Evolutionary conservation across 163 green algal genomes (phyloP), one percentile per base, ranked within the genome.

Genomic region (Picocystis sp.): DNA sequence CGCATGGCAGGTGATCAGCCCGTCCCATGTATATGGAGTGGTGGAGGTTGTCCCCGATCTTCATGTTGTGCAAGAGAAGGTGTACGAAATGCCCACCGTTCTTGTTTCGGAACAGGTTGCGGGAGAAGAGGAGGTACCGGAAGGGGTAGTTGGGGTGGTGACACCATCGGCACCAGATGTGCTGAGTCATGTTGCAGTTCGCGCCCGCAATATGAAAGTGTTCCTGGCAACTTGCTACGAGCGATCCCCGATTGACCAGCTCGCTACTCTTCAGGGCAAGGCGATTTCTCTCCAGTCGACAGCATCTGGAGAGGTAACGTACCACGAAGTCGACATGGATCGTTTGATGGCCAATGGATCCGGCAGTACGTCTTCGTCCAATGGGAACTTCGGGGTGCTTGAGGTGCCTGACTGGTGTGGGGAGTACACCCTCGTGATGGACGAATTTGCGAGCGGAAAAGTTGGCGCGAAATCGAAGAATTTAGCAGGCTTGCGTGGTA

Each of bases 381-480:
- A 41, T 6, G 45, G 14, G 22, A n/a, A 24, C 17, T 15, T 52
- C 38, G 21, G 55, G 41, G 29, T 38, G 22, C 52, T 77, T 15
- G 38, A 52, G 43, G 11, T 42, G 50, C 77, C 81, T 17, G 61
- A 55, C 22, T 95, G 83, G 81, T 80, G 66, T 61, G 84, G 83
- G 52, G 84, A 87, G 62, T 94, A 76, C 73, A 79, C 77, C 33
- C 70, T 96, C 11, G 43, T 49, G 47, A 89, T 92, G 79, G 72
- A 85, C 38, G 79, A 81, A 47, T 96, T 86, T 62, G 62, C 50
- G 24, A 55, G 83, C 47, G 81, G 77, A 41, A 73, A 92, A 22
- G 90, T 98, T 54, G 90, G 90, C n/a, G 91, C 89, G 57, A 98
- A 98, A 77, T 85, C 71, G 50, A 84, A 85, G 45, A 98, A 98